phyloP scores from a whole-genome alignment of 768 basidiomycete genomes.

The Tricholoma terreum region DNA sequence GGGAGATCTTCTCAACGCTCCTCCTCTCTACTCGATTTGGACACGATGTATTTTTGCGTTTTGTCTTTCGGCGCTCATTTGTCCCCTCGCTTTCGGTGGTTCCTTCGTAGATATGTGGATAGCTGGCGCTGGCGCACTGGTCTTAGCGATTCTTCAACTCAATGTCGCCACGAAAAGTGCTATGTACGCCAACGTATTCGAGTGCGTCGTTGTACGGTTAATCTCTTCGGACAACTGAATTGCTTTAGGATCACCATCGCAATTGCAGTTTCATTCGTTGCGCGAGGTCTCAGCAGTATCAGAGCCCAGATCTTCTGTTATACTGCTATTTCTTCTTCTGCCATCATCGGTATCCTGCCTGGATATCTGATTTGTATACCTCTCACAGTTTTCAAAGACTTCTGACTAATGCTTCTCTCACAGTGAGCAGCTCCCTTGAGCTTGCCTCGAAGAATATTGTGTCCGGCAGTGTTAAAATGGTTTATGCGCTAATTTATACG shows the following conservation, averaged over 20 bases:
- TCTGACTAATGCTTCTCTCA: slow-evolving; percentile 11
- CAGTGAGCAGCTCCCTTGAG: slow-evolving; percentile 79
- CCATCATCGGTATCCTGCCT: slow-evolving; percentile 87
- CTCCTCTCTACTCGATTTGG: slow-evolving; percentile 60
- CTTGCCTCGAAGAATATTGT: slow-evolving; percentile 84
- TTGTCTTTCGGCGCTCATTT: slow-evolving; percentile 71
- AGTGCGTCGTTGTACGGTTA: slow-evolving; percentile 48
- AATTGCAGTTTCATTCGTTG: slow-evolving; percentile 75
- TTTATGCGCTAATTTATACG: slow-evolving; percentile 85
- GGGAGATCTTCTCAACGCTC: slow-evolving; percentile 56
- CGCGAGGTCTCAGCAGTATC: slow-evolving; percentile 81
- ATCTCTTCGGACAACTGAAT: neutral
- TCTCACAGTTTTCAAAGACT: neutral
- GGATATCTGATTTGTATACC: slow-evolving; percentile 76
- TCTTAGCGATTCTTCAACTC: slow-evolving; percentile 70
- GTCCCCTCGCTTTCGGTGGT: slow-evolving; percentile 81
- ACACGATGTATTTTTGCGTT: slow-evolving; percentile 70
- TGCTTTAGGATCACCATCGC: slow-evolving; percentile 70
- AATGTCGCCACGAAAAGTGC: slow-evolving; percentile 71
- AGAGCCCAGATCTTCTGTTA: slow-evolving; percentile 82
- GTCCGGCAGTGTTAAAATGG: slow-evolving; percentile 83
- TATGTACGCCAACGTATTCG: slow-evolving; percentile 88
- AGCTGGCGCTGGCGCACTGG: slow-evolving; percentile 65
- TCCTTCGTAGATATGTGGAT: slow-evolving; percentile 85
- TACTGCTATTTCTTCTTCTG: slow-evolving; percentile 84